Evolutionary conservation across 2,329 filamentous ascomycete genomes (phyloP).

Genomic region (Zasmidium angulare): DNA sequence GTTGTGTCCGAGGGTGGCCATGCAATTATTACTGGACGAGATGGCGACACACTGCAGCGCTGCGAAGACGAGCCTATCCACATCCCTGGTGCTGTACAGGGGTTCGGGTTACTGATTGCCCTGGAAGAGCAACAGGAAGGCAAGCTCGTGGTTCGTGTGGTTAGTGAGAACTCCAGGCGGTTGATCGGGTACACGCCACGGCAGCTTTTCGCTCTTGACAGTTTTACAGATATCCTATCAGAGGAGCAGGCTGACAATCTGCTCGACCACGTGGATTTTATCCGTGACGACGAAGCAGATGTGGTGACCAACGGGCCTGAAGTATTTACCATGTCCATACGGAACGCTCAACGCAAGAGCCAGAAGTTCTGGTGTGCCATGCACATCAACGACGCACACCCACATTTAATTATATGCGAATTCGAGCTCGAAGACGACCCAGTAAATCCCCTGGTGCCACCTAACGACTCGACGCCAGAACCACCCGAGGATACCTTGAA

Average conservation of each 20-base stretch:
- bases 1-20: conserved; percentile 74
- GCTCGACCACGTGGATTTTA: conserved; percentile 83
- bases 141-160: conserved; percentile 67
- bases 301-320: conserved; percentile 75
- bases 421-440: conserved; percentile 82
- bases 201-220: conserved; percentile 71
- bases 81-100: conserved; percentile 77
- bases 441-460: conserved; percentile 65
- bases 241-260: conserved; percentile 83
- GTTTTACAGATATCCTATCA: conserved; percentile 78
- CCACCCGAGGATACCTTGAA: conserved; percentile 71
- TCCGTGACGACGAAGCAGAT: conserved; percentile 78
- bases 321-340: conserved; percentile 76
- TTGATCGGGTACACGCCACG: conserved; percentile 76
- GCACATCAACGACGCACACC: conserved; percentile 68
- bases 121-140: conserved; percentile 69
- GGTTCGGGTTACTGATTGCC: conserved; percentile 75
- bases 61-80: conserved; percentile 93
- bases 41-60: conserved; percentile 68
- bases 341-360: conserved; percentile 54
- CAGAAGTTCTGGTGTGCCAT: conserved; percentile 85
- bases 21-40: conserved; percentile 76
- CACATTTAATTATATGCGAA: conserved; percentile 77
- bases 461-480: conserved; percentile 59
- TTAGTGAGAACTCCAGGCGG: conserved; percentile 75